Base-by-base conservation (phyloP, 805 yeast species). In the Ogataea chonburiensis region DNA sequence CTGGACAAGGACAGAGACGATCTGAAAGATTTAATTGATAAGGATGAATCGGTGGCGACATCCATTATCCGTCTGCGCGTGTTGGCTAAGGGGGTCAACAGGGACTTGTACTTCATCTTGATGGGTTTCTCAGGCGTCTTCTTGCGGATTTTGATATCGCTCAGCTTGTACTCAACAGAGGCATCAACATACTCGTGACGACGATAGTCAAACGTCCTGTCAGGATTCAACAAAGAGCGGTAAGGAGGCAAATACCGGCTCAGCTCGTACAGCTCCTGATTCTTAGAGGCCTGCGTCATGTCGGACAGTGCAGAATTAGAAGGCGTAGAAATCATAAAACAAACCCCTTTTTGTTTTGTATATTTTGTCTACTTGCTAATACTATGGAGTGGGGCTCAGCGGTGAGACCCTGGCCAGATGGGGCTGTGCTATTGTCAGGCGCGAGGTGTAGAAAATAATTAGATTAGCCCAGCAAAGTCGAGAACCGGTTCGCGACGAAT, bases 141-240 rank as follows among this genome's bases (percentile, higher is more conserved):
- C 19, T 41, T 40, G 23, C 40, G 32, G n/a, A 26, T 30, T 17
- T 37, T 28, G 15, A 44, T 50, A 17, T 40, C 22, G 27, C 37
- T 27, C 24, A 40, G 34, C 11, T 49, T 44, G 24, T 50, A 46
- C 12, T 47, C 49, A 3, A 45, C 49, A 7, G 47, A 44, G 3
- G 48, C 37, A 34, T 57, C 61, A 4, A 61, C 45, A 26, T 70
- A 61, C 27, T 63, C 53, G 43, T 70, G 78, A 5, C 71, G 65
- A 32, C 61, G 57, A 53, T 75, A 75, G 50, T 75, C 81, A 49
- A 73, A 75, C 14, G 66, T 59, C 8, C 68, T 67, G 32, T 58
- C 60, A 1, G 80, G 80, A 26, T 64, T 67, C 17, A 75, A 54
- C 17, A 75, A 60, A 4, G 79, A 73, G 27, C 79, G 61, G 51